These are phyloP conservation scores for Balakata baccata DNA, from an alignment of 345 rosid species.

Conservation along the genomic window DNA sequence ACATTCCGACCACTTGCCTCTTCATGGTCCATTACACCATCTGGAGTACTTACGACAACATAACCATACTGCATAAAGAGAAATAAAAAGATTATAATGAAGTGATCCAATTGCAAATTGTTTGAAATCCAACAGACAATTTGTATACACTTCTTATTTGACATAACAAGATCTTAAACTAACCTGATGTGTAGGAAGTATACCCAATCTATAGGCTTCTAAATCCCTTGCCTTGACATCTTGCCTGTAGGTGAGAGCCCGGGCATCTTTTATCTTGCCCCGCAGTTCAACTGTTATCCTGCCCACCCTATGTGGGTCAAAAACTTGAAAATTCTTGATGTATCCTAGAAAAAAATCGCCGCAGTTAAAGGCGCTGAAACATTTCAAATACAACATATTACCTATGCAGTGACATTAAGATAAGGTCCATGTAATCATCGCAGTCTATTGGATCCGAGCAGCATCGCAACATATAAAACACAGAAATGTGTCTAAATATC, in stretches of 20 bases:
- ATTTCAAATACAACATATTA: too few relatives aligned
- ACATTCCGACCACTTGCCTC: constrained; percentile 71
- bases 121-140: neutral
- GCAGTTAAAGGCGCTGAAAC: constrained; percentile 5
- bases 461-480: too few relatives aligned
- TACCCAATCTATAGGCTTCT: constrained; percentile 51
- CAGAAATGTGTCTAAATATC: too few relatives aligned
- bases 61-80: constrained; percentile 73
- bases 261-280: constrained; percentile 82
- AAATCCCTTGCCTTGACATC: constrained; percentile 80
- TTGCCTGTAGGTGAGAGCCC: constrained; percentile 80
- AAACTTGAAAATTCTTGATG: constrained; percentile 61
- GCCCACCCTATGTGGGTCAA: constrained; percentile 87
- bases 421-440: too few relatives aligned
- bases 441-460: too few relatives aligned
- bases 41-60: constrained; percentile 86
- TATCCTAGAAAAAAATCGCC: constrained; percentile 43
- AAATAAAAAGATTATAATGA: neutral
- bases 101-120: neutral
- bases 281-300: constrained; percentile 77
- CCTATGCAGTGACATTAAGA: too few relatives aligned
- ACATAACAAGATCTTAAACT: constrained; percentile 10
- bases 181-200: constrained; percentile 90
- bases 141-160: neutral
- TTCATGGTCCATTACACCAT: constrained; percentile 93